phyloP scores from a whole-genome alignment of 148 eudicot species.

The Rhododendron williamsianum region DNA sequence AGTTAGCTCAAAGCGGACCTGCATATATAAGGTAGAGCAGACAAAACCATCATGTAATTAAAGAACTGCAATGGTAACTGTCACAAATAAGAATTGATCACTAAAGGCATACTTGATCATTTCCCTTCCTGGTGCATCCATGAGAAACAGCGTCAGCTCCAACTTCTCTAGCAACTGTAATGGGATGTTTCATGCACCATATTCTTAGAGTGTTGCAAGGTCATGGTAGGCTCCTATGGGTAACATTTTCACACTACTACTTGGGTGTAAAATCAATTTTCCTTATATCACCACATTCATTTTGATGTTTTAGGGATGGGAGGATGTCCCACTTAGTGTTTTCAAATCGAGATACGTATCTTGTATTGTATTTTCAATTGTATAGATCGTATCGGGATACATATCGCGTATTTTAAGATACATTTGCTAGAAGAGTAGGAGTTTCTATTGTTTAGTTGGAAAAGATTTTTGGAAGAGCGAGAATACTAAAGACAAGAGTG shows the following conservation, averaged over 20 bases:
- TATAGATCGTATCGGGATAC: no score
- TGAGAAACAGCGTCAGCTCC: constrained; percentile 99
- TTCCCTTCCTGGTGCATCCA: constrained; percentile 98
- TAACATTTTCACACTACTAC: not conserved
- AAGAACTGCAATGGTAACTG: not conserved
- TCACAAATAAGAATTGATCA: not conserved
- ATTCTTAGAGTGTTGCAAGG: not conserved
- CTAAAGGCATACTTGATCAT: constrained; percentile 61
- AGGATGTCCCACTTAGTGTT: not conserved
- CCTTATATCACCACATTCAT: not conserved
- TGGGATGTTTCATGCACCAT: not conserved
- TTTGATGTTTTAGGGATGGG: not conserved
- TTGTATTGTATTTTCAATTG: no score
- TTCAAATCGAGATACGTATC: no score
- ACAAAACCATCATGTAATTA: not conserved
- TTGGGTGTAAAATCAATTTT: not conserved
- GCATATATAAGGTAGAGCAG: not conserved
- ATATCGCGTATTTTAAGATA: no score
- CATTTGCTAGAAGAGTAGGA: no score
- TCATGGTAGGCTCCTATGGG: not conserved
- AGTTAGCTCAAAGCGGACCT: constrained; percentile 92
- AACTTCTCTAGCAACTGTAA: constrained; percentile 71
- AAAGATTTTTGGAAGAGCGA: no score
- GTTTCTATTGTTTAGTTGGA: no score
- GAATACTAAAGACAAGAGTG: no score